Evolutionary conservation across 768 basidiomycete genomes (phyloP).

Genomic region (Psilocybe cubensis): DNA sequence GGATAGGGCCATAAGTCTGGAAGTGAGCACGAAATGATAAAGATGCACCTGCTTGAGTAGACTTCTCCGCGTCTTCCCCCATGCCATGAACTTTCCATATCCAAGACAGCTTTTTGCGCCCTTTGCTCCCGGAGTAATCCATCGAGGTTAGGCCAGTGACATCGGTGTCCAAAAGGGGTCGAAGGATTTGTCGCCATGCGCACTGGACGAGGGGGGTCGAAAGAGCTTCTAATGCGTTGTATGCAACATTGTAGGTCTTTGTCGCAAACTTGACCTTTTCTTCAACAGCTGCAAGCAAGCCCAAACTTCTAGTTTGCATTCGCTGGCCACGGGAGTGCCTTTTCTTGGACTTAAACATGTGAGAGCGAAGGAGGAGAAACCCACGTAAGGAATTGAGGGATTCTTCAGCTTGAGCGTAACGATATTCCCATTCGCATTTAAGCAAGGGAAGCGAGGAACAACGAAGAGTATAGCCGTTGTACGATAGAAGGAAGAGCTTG

Average conservation of each 20-base stretch:
- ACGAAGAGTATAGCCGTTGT: neutral
- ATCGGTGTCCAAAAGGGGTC: constrained; percentile 17
- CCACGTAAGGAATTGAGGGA: constrained; percentile 29
- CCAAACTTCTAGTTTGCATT: constrained; percentile 24
- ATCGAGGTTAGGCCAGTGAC: constrained; percentile 16
- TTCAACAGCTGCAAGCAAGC: constrained; percentile 17
- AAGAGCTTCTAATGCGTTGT: constrained; percentile 4
- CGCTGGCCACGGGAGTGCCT: constrained; percentile 26
- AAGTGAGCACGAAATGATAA: neutral
- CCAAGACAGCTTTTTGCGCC: constrained; percentile 21
- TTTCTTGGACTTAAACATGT: constrained; percentile 34
- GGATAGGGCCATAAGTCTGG: neutral
- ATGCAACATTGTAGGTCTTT: constrained; percentile 16
- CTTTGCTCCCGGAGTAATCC: constrained; percentile 19
- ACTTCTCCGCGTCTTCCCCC: constrained; percentile 9
- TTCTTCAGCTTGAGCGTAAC: constrained; percentile 29
- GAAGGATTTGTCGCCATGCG: constrained; percentile 10
- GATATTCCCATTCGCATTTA: constrained; percentile 29
- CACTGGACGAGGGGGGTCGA: constrained; percentile 2
- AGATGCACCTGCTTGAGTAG: constrained; percentile 12
- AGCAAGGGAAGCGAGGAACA: constrained; percentile 8
- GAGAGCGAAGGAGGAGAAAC: constrained; percentile 28
- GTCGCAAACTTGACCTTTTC: constrained; percentile 16
- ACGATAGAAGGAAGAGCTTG: constrained; percentile 23
- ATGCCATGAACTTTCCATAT: constrained; percentile 23